A percentile compares a stretch with the other conserved stretches of the same genome.
Evolutionary conservation across 2,329 filamentous ascomycete species (phyloP).

Genomic region (Penicillium aurantiogriseum): DNA sequence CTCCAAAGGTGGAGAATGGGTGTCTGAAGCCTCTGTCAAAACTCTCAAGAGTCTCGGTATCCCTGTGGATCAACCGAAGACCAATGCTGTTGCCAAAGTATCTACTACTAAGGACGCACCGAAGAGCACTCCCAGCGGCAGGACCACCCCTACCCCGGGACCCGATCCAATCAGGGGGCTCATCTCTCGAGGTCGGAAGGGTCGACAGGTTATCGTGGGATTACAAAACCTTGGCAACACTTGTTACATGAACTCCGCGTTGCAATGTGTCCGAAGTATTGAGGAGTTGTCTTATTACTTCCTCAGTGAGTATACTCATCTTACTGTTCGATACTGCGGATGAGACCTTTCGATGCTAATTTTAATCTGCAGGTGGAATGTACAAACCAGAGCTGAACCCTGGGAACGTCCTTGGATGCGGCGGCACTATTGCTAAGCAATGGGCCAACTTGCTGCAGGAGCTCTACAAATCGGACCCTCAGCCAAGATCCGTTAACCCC

Average conservation of each 20-base stretch:
- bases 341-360: slow-evolving; percentile 11
- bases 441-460: slow-evolving; percentile 75
- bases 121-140: slow-evolving; percentile 54
- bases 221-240: slow-evolving; percentile 92
- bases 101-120: slow-evolving; percentile 33
- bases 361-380: slow-evolving; percentile 50
- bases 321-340: background rate
- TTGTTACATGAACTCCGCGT: slow-evolving; percentile 97
- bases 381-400: slow-evolving; percentile 80
- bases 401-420: slow-evolving; percentile 79
- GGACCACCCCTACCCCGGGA: slow-evolving; percentile 66
- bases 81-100: slow-evolving; percentile 23
- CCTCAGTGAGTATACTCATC: slow-evolving; percentile 47
- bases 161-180: slow-evolving; percentile 49
- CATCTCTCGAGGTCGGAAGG: slow-evolving; percentile 58
- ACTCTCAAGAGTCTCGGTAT: slow-evolving; percentile 53
- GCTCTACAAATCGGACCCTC: slow-evolving; percentile 67
- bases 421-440: slow-evolving; percentile 79
- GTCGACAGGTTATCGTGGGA: slow-evolving; percentile 71
- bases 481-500: slow-evolving; percentile 69
- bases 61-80: slow-evolving; percentile 37
- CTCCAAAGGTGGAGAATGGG: slow-evolving; percentile 54
- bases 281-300: slow-evolving; percentile 95
- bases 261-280: slow-evolving; percentile 91
- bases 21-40: slow-evolving; percentile 50